A percentile compares a stretch with the other conserved stretches of the same genome.
phyloP scores from a whole-genome alignment of 1,139 yeast species.

The Suhomyces choctaworum region DNA sequence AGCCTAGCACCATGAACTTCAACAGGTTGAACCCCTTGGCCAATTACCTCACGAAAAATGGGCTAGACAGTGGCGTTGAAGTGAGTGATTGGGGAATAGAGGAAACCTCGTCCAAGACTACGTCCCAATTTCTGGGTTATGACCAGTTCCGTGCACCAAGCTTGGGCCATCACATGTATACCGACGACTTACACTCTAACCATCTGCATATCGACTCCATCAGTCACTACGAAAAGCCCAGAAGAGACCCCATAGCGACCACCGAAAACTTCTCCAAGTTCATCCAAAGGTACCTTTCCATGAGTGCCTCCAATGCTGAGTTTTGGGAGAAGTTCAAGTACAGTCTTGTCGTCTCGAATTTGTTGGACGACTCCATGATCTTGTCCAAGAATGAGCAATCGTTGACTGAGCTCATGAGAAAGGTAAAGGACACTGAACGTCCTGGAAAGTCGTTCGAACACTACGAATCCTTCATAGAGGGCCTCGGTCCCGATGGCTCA shows the following conservation, averaged over 20 bases:
- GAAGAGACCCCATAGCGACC: slow-evolving; percentile 14
- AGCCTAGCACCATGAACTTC: slow-evolving; percentile 37
- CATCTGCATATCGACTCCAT: slow-evolving; percentile 14
- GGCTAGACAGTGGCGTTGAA: slow-evolving; percentile 14
- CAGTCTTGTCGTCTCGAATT: slow-evolving; percentile 38
- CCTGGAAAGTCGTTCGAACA: background rate
- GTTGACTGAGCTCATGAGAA: slow-evolving; percentile 14
- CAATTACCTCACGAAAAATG: slow-evolving; percentile 19
- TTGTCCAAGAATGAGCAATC: slow-evolving; percentile 46
- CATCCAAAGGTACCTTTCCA: slow-evolving; percentile 30
- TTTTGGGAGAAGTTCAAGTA: slow-evolving; percentile 49
- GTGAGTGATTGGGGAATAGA: slow-evolving; percentile 49
- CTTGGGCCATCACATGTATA: slow-evolving; percentile 10
- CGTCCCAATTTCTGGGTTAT: slow-evolving; percentile 4
- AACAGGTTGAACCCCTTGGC: slow-evolving; percentile 35
- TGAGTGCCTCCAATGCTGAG: slow-evolving; percentile 19
- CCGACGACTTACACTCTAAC: slow-evolving; percentile 4
- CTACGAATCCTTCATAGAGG: slow-evolving; percentile 11
- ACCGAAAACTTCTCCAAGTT: slow-evolving; percentile 30
- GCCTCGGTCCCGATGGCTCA: slow-evolving; percentile 19
- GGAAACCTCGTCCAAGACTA: slow-evolving; percentile 17
- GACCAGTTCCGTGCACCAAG: slow-evolving; percentile 17
- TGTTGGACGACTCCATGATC: slow-evolving; percentile 46
- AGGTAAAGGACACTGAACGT: background rate
- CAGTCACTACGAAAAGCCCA: slow-evolving; percentile 14